A percentile compares a stretch with the other conserved stretches of the same genome.
Conservation (phyloP, 345 rosid species). For the Citrus mangshanensis region DNA sequence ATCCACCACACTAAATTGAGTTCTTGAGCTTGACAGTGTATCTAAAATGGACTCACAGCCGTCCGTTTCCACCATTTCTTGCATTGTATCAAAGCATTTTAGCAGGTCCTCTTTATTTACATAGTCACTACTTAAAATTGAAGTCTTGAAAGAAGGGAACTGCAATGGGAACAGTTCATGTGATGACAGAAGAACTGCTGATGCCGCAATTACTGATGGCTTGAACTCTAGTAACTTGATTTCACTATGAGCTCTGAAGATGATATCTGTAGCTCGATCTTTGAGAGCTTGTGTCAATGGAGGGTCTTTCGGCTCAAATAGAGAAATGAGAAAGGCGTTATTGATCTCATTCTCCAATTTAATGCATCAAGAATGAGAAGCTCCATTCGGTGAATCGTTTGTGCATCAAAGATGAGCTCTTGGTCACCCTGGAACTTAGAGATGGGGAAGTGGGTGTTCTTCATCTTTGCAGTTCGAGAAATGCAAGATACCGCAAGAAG, state of each 20-base stretch:
- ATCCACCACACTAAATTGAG: slow-evolving; percentile 46
- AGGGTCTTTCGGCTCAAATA: slow-evolving; percentile 38
- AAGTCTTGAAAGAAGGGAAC: slow-evolving; percentile 30
- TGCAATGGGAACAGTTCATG: slow-evolving; percentile 55
- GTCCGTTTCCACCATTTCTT: slow-evolving; percentile 36
- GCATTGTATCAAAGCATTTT: slow-evolving; percentile 35
- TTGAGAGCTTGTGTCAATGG: slow-evolving; percentile 40
- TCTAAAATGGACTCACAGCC: slow-evolving; percentile 26
- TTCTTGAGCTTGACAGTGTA: slow-evolving; percentile 34
- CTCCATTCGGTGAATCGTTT: slow-evolving; percentile 52
- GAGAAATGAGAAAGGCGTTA: slow-evolving; percentile 66
- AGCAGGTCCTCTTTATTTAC: slow-evolving; percentile 43
- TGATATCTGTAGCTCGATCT: slow-evolving; percentile 42
- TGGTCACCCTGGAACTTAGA: slow-evolving; percentile 34
- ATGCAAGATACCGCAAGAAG: slow-evolving; percentile 40
- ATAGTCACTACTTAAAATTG: slow-evolving; percentile 34
- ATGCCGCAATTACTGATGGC: slow-evolving; percentile 63
- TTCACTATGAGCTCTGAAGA: slow-evolving; percentile 50
- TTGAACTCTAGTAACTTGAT: slow-evolving; percentile 48
- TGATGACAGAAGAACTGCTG: slow-evolving; percentile 51
- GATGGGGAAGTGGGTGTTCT: slow-evolving; percentile 21
- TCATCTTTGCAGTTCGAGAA: slow-evolving; percentile 53
- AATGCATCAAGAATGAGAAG: slow-evolving; percentile 48
- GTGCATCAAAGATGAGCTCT: slow-evolving; percentile 34
- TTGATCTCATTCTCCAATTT: slow-evolving; percentile 70